A percentile compares a stretch with the other conserved stretches of the same genome.
Evolutionary conservation across 2,329 filamentous ascomycete species (phyloP).

Genomic region (Diaporthe sp.): DNA sequence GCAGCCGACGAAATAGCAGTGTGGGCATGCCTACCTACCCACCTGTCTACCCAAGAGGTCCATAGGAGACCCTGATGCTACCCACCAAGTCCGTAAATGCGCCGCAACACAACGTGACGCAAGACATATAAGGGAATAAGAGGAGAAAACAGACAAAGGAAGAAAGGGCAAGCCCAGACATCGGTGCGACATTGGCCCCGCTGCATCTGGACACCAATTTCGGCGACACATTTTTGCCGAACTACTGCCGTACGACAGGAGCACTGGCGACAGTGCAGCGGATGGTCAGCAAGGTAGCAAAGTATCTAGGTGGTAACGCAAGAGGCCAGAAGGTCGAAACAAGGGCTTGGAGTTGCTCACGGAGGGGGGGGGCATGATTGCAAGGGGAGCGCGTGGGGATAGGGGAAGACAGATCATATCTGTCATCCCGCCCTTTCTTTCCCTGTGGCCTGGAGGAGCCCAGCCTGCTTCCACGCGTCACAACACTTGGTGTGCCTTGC

Average conservation of each 20-base stretch:
- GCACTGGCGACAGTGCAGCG: neutral
- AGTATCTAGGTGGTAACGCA: neutral
- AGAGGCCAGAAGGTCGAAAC: neutral
- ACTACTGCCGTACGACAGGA: slow-evolving; percentile 19
- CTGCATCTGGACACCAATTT: slow-evolving; percentile 16
- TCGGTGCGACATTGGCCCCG: slow-evolving; percentile 4
- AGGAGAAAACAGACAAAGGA: neutral
- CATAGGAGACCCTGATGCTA: neutral
- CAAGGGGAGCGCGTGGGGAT: neutral
- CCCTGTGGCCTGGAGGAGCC: neutral
- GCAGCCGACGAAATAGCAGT: neutral
- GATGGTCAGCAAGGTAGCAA: neutral
- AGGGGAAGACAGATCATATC: neutral
- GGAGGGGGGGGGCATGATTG: neutral
- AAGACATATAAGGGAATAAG: neutral
- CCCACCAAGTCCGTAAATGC: neutral
- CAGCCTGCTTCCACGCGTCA: neutral
- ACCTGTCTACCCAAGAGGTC: neutral
- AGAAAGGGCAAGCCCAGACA: neutral
- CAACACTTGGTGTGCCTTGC: slow-evolving; percentile 1
- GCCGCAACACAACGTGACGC: neutral
- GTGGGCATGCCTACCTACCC: neutral
- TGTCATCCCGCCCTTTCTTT: neutral
- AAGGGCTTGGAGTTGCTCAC: neutral
- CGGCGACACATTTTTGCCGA: neutral